phyloP scores from a whole-genome alignment of 805 yeast species.

The Myxozyma geophila region DNA sequence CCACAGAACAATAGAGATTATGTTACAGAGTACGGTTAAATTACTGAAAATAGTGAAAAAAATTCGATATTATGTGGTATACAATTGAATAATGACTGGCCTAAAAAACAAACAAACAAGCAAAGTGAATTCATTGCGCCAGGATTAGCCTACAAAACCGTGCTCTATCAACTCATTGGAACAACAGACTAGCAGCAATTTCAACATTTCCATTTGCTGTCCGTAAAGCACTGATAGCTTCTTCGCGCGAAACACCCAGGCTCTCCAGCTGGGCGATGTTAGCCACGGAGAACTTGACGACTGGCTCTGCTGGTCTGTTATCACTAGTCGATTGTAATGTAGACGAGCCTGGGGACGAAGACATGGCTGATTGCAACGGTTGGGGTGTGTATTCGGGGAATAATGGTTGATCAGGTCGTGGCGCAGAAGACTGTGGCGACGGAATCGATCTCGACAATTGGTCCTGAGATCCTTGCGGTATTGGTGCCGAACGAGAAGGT shows the following conservation, averaged over 20 bases:
- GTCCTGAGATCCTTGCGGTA: no score
- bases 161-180: constrained; percentile 19
- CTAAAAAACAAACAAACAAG: not conserved
- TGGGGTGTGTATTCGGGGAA: constrained; percentile 20
- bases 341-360: not conserved
- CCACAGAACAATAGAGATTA: no score
- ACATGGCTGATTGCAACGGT: constrained; percentile 12
- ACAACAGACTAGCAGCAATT: constrained; percentile 72
- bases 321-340: not conserved
- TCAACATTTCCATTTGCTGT: constrained; percentile 79
- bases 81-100: no score
- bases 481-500: no score
- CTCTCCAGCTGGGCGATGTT: constrained; percentile 56
- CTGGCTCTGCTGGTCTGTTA: not conserved
- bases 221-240: constrained; percentile 67
- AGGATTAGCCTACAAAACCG: not conserved
- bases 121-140: not conserved
- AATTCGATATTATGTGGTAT: no score
- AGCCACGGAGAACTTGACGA: constrained; percentile 44
- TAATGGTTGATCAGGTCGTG: constrained; percentile 1
- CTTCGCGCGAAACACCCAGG: constrained; percentile 71
- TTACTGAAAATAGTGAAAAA: no score
- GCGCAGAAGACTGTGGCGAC: not conserved
- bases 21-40: no score
- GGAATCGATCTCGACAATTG: not conserved